phyloP scores from a whole-genome alignment of 2,329 filamentous ascomycete genomes.

The Claviceps cyperi region DNA sequence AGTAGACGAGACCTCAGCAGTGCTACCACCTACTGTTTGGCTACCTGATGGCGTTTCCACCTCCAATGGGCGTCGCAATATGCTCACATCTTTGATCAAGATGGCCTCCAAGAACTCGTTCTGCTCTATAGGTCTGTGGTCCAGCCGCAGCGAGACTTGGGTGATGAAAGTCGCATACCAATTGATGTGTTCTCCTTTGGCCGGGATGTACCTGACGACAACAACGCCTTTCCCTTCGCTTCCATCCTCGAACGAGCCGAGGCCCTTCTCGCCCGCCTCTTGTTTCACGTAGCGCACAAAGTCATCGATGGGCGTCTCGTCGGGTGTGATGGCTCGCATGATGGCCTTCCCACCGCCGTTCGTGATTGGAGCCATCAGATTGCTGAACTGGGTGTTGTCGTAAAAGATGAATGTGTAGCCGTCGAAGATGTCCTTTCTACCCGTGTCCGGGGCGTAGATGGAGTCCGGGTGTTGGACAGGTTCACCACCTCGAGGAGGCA shows the following conservation, averaged over 20 bases:
- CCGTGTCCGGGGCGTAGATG: conserved; percentile 56
- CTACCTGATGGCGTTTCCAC: conserved; percentile 20
- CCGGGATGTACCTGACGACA: conserved; percentile 56
- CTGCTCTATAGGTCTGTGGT: conserved; percentile 75
- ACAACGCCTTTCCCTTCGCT: conserved; percentile 59
- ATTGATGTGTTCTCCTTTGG: conserved; percentile 35
- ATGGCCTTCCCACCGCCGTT: conserved; percentile 74
- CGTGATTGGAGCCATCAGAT: conserved; percentile 58
- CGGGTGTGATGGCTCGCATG: conserved; percentile 44
- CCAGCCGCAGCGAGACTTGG: conserved; percentile 54
- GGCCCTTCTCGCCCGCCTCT: conserved; percentile 58
- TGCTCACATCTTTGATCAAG: conserved; percentile 60
- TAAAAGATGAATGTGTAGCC: conserved; percentile 86
- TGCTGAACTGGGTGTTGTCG: conserved; percentile 59
- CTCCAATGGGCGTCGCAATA: conserved; percentile 54
- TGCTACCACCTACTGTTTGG: conserved; percentile 8
- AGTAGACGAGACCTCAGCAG: neutral
- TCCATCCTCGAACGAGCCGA: conserved; percentile 48
- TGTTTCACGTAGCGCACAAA: conserved; percentile 65
- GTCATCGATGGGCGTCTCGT: conserved; percentile 55
- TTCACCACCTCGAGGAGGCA: conserved; percentile 65
- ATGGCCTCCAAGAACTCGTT: conserved; percentile 88
- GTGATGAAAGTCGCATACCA: conserved; percentile 61
- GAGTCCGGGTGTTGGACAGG: conserved; percentile 51
- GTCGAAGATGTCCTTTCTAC: conserved; percentile 59